Evolutionary conservation across 768 basidiomycete genomes (phyloP).

Genomic region (Tephrocybe sp.): DNA sequence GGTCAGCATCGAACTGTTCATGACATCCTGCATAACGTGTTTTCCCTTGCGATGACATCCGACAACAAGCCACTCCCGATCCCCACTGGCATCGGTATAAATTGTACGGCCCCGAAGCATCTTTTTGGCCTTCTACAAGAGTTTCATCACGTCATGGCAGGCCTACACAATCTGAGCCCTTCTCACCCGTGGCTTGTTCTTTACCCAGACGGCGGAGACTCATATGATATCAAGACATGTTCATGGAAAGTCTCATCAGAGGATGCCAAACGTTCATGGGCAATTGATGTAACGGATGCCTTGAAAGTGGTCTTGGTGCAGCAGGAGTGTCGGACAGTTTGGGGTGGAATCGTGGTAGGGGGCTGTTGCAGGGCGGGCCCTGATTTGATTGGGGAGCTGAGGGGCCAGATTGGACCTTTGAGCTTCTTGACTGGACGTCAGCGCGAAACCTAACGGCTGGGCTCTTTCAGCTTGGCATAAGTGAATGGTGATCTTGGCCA

Average conservation of each 20-base stretch:
- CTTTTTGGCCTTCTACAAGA: conserved; percentile 39
- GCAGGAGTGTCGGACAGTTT: conserved; percentile 23
- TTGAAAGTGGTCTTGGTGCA: conserved; percentile 23
- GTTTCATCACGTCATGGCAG: conserved; percentile 28
- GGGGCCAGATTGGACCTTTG: too few species aligned
- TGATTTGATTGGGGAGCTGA: conserved; percentile 40
- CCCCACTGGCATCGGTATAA: conserved; percentile 68
- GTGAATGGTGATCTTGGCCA: too few species aligned
- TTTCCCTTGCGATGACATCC: conserved; percentile 20
- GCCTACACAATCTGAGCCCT: too few species aligned
- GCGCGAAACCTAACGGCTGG: too few species aligned
- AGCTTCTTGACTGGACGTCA: too few species aligned
- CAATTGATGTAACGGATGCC: conserved; percentile 25
- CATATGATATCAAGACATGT: conserved; percentile 46
- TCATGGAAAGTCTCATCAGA: conserved; percentile 37
- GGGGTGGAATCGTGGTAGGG: conserved; percentile 59
- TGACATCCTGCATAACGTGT: conserved; percentile 45
- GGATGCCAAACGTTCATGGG: conserved; percentile 33
- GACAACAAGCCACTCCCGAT: conserved; percentile 17
- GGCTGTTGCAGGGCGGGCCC: conserved; percentile 71
- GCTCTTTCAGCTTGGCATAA: too few species aligned
- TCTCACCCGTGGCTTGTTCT: conserved; percentile 57
- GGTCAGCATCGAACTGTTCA: conserved; percentile 25
- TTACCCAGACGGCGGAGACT: conserved; percentile 70
- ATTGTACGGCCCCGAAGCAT: conserved; percentile 59